Percentiles rank a stretch among this genome's conserved stretches.
phyloP scores from a whole-genome alignment of 2,329 filamentous ascomycete genomes.

The Ophiostoma perfectum region DNA sequence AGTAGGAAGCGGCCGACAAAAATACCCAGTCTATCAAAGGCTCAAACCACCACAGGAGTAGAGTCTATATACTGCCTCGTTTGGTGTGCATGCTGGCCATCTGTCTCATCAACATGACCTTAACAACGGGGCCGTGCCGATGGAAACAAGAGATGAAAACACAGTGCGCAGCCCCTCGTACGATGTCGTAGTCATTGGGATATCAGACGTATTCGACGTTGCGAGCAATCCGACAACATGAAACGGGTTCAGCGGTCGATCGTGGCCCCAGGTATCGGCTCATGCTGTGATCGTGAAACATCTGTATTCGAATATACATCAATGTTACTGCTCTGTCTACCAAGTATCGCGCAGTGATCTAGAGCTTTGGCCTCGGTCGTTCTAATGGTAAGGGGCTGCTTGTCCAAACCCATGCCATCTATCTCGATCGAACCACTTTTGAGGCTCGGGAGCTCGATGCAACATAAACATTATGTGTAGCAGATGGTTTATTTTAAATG shows the following conservation, averaged over 20 bases:
- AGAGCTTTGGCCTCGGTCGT: background rate
- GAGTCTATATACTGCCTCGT: background rate
- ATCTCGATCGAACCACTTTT: background rate
- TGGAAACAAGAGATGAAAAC: background rate
- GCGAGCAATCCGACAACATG: background rate
- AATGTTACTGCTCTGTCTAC: background rate
- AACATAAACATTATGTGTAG: background rate
- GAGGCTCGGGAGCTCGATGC: conserved; percentile 7
- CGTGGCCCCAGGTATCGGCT: background rate
- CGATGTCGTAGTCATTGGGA: background rate
- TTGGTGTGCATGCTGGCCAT: background rate
- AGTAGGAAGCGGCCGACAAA: background rate
- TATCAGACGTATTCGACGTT: background rate
- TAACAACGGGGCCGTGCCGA: background rate
- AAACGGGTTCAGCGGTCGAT: background rate
- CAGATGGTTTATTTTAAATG: background rate
- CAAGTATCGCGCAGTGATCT: background rate
- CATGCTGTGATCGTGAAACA: background rate
- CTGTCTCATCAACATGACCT: background rate
- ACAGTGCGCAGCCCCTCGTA: conserved; percentile 5
- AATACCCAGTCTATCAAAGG: background rate
- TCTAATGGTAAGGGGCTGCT: background rate
- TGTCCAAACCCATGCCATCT: background rate
- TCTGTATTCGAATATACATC: background rate
- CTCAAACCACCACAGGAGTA: background rate